Conservation (phyloP, 2,329 filamentous ascomycete species). For the Colletotrichum sp. region DNA sequence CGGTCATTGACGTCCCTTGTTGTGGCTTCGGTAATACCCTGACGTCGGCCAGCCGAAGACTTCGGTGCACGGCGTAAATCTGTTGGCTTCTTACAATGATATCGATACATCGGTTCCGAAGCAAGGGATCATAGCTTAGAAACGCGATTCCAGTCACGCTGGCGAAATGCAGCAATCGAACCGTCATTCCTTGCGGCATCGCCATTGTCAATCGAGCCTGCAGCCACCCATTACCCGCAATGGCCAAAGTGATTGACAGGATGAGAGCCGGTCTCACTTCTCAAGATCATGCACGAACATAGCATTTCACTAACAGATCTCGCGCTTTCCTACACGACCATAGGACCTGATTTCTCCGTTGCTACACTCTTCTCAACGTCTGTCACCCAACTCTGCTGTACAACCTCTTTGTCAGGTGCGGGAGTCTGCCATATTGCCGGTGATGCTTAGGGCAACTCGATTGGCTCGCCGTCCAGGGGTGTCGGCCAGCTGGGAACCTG, state of each 20-base stretch:
- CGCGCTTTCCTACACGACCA: neutral
- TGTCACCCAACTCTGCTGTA: neutral
- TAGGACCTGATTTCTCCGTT: neutral
- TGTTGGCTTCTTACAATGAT: neutral
- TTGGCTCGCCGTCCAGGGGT: neutral
- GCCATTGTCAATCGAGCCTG: neutral
- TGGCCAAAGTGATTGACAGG: neutral
- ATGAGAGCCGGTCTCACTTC: neutral
- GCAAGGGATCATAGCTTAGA: neutral
- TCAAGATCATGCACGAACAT: constrained; percentile 18
- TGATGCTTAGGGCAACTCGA: neutral
- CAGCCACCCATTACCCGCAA: neutral
- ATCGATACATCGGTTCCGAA: neutral
- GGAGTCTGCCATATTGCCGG: neutral
- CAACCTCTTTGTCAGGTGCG: neutral
- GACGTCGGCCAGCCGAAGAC: neutral
- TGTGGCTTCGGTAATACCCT: neutral
- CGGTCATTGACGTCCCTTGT: neutral
- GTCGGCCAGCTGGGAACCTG: neutral
- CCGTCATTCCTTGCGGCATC: neutral
- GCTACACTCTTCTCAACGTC: neutral
- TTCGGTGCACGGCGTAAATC: neutral
- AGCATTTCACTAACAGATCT: constrained; percentile 11
- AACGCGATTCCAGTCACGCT: neutral
- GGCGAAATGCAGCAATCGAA: neutral